Evolutionary conservation across 805 yeast genomes (phyloP).

Genomic region (Pichia exigua): DNA sequence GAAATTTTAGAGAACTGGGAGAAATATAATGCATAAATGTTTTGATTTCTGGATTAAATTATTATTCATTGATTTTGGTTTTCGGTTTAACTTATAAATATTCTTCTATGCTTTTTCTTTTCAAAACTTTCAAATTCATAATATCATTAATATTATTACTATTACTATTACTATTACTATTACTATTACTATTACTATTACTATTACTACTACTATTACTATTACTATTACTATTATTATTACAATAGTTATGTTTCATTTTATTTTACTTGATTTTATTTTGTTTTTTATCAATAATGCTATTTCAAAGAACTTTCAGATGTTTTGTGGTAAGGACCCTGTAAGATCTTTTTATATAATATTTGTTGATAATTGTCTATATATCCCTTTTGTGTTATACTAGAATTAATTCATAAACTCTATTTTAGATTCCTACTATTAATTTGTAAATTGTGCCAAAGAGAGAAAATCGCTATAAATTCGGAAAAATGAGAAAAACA

Average conservation of each 20-base stretch:
- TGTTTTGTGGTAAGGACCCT: constrained; percentile 14
- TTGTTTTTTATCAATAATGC: not conserved
- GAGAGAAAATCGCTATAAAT: not conserved
- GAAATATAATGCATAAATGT: constrained; percentile 51
- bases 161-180: not conserved
- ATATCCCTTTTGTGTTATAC: not conserved
- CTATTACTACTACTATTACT: not conserved
- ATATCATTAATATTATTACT: not conserved
- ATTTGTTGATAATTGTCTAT: not conserved
- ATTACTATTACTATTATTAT: not conserved
- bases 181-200: not conserved
- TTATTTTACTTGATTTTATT: not conserved
- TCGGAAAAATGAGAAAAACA: not conserved
- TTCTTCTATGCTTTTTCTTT: not conserved
- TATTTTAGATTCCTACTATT: not conserved
- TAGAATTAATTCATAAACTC: not conserved
- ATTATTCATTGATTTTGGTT: not conserved
- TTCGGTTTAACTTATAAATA: not conserved
- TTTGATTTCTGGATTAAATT: not conserved
- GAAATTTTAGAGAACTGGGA: constrained; percentile 94
- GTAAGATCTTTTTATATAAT: not conserved
- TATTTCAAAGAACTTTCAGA: not conserved
- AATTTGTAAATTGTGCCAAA: not conserved
- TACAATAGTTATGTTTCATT: not conserved
- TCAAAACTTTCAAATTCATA: not conserved